These are phyloP conservation scores for Vitis vinifera DNA, from an alignment of 164 flowering plant species.

Conservation along the genomic window DNA sequence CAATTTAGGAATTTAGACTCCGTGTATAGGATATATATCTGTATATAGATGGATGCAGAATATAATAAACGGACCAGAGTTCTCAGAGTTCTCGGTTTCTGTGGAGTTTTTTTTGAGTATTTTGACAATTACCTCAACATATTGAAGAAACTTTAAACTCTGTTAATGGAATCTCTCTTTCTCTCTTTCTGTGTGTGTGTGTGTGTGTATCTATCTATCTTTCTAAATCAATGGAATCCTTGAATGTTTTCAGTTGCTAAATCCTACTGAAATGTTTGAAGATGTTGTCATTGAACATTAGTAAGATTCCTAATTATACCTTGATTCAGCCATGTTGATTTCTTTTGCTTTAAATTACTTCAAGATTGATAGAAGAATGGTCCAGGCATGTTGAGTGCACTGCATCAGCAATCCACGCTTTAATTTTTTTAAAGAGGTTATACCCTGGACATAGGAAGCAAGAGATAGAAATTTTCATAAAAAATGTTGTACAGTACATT, in stretches of 20 bases:
- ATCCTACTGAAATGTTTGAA: conserved; percentile 39
- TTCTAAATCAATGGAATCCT: background rate
- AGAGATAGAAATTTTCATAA: conserved; percentile 34
- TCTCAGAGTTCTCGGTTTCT: too few relatives aligned
- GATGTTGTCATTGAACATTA: conserved; percentile 37
- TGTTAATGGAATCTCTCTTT: too few relatives aligned
- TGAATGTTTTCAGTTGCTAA: conserved; percentile 23
- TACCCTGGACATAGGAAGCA: conserved; percentile 45
- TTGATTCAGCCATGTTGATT: too few relatives aligned
- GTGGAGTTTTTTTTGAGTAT: too few relatives aligned
- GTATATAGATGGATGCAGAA: too few relatives aligned
- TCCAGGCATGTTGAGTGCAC: conserved; percentile 40
- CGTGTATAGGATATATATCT: too few relatives aligned
- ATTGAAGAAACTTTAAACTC: background rate
- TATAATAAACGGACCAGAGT: too few relatives aligned
- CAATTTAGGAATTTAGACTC: too few relatives aligned
- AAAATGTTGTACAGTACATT: conserved; percentile 17
- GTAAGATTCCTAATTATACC: background rate
- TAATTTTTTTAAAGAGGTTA: conserved; percentile 34
- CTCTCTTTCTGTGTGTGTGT: too few relatives aligned
- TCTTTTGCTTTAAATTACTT: background rate
- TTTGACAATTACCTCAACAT: background rate
- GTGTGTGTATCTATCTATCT: too few relatives aligned
- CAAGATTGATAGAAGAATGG: background rate
- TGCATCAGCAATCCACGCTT: conserved; percentile 35